phyloP scores from a whole-genome alignment of 148 eudicot genomes.

The Silene conica region DNA sequence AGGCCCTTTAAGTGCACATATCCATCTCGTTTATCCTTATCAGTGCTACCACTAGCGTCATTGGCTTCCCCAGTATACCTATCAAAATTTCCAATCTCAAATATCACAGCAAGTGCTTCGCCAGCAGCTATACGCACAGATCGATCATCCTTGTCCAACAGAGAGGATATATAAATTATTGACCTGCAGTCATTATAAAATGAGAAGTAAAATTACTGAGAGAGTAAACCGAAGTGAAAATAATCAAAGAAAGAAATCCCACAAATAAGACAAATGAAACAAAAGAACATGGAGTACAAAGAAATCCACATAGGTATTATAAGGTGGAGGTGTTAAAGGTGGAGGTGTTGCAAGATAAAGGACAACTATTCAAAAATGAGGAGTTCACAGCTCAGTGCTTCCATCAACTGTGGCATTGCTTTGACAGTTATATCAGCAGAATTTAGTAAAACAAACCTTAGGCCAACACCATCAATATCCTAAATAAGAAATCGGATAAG shows the following conservation, averaged over 20 bases:
- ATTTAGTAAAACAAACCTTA: too few species aligned
- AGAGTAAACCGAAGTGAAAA: neutral
- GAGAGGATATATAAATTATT: slow-evolving; percentile 53
- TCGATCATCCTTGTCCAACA: slow-evolving; percentile 84
- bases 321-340: too few species aligned
- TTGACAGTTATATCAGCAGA: neutral
- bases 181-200: slow-evolving; percentile 43
- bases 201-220: neutral
- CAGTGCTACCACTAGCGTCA: slow-evolving; percentile 31
- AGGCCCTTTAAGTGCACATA: slow-evolving; percentile 46
- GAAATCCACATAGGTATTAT: neutral
- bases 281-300: neutral
- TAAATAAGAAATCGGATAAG: too few species aligned
- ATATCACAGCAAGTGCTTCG: slow-evolving; percentile 81
- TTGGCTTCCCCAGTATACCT: slow-evolving; percentile 43
- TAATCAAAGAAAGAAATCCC: neutral
- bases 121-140: slow-evolving; percentile 85
- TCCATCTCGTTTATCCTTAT: slow-evolving; percentile 31
- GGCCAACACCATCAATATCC: too few species aligned
- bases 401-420: neutral
- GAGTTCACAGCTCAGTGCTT: neutral
- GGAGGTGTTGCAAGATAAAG: neutral
- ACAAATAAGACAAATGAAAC: neutral
- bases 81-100: slow-evolving; percentile 65
- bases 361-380: neutral